Conservation (phyloP, 331 rosid genomes). For the Rosa hybrid region DNA sequence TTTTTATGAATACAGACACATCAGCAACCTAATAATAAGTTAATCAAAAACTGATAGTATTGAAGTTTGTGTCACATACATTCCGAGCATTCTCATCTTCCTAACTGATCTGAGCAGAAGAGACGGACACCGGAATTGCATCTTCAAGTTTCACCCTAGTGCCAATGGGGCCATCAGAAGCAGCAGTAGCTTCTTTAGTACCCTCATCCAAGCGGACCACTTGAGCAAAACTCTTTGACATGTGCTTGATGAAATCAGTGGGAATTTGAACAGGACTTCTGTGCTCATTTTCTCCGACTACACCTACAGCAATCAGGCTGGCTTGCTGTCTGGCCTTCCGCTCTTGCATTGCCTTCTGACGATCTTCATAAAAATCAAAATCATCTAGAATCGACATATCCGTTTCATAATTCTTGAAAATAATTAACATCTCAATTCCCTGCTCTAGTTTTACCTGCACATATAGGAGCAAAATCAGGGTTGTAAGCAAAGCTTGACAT, state of each 20-base stretch:
- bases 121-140: conserved; percentile 45
- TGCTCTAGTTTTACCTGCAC: conserved; percentile 74
- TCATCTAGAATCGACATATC: conserved; percentile 78
- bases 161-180: conserved; percentile 43
- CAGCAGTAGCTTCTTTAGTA: conserved; percentile 43
- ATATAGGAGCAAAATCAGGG: conserved; percentile 13
- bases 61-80: conserved; percentile 30
- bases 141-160: conserved; percentile 55
- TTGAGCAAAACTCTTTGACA: conserved; percentile 81
- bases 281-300: conserved; percentile 62
- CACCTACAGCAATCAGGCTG: conserved; percentile 48
- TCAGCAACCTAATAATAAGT: conserved; percentile 40
- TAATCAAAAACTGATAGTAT: conserved; percentile 30
- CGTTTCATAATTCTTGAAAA: conserved; percentile 71
- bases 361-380: conserved; percentile 78
- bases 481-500: conserved; percentile 4
- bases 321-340: conserved; percentile 73
- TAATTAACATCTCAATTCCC: conserved; percentile 73
- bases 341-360: conserved; percentile 86
- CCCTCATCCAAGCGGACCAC: conserved; percentile 74
- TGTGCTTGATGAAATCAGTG: conserved; percentile 69
- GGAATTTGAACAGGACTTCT: conserved; percentile 41
- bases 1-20: conserved; percentile 36
- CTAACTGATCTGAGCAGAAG: conserved; percentile 61
- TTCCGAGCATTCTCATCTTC: conserved; percentile 21